phyloP scores from a whole-genome alignment of 228 moss, liverwort and hornwort species.

The Sphagnum magellanicum region DNA sequence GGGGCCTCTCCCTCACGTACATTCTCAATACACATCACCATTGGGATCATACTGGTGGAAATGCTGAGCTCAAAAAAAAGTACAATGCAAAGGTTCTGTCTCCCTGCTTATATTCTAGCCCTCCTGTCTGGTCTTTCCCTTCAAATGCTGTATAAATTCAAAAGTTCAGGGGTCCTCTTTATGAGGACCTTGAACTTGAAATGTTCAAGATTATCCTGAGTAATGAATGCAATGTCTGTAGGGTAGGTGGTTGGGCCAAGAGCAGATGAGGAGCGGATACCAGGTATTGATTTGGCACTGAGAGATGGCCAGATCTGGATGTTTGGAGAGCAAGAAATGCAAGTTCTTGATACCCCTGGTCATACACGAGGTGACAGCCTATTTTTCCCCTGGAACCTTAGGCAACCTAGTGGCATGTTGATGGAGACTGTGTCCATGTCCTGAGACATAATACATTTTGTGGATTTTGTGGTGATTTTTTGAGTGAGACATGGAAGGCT shows the following conservation, averaged over 20 bases:
- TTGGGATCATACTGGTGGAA: conserved; percentile 98
- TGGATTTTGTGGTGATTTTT: no score
- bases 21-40: conserved; percentile 98
- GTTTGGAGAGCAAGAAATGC: conserved; percentile 80
- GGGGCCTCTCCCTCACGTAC: conserved; percentile 70
- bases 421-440: no score
- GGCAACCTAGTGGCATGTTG: no score
- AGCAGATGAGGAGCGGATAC: conserved; percentile 89
- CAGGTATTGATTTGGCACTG: conserved; percentile 83
- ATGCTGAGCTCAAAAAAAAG: conserved; percentile 77
- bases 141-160: background rate
- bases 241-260: conserved; percentile 86
- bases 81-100: conserved; percentile 65
- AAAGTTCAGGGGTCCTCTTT: background rate
- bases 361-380: conserved; percentile 73
- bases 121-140: background rate
- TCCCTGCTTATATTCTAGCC: background rate
- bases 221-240: conserved; percentile 1
- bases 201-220: background rate
- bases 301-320: conserved; percentile 81
- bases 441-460: no score
- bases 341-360: conserved; percentile 89
- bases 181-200: background rate
- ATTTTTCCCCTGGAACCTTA: no score
- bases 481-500: no score